Base-by-base conservation (phyloP, 179 eudicot species). In the Beta lomatogona region DNA sequence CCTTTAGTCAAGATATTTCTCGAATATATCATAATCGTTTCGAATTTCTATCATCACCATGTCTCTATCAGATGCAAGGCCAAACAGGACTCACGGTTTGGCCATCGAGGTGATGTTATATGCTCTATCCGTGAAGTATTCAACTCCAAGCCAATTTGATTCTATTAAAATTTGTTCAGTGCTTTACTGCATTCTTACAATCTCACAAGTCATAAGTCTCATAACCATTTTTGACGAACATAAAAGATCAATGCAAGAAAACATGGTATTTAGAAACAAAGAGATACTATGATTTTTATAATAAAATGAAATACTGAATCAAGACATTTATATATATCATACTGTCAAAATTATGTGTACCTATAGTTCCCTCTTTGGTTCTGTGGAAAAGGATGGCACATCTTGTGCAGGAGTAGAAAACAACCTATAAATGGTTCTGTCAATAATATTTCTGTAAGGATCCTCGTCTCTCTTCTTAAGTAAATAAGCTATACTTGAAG, bases 381-480 rank as follows among this genome's bases (percentile, higher is more conserved):
- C 88, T 25, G 93, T 91, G 25, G 88, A 59, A 83, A 93, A 93
- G 15, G 95, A 60, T 3, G 97, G 97, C 46, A 88, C 84, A 58
- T 86, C 80, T 25, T 79, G 71, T 64, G 59, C 16, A 52, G 88
- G 78, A n/a, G 78, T 53, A 22, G 82, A 76, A 68, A 82, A n/a
- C 21, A 87, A 83, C 70, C 84, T 87, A 71, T 87, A 89, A 22
- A 90, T 44, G 28, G 88, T 70, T 80, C 97, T 86, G 52, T 92
- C 84, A 18, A 93, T 10, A 68, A 88, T 68, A 83, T 86, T 83
- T 77, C 97, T 86, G 75, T 88, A 91, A 65, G 98, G 98, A 87
- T 93, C 97, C 18, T 90, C 86, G 76, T 90, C 90, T 64, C 97
- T 85, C 87, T 91, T 93, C 88, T 86, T 76, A 16, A 87, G 81